phyloP scores from a whole-genome alignment of 768 basidiomycete species.

The Gymnopilus dilepis region DNA sequence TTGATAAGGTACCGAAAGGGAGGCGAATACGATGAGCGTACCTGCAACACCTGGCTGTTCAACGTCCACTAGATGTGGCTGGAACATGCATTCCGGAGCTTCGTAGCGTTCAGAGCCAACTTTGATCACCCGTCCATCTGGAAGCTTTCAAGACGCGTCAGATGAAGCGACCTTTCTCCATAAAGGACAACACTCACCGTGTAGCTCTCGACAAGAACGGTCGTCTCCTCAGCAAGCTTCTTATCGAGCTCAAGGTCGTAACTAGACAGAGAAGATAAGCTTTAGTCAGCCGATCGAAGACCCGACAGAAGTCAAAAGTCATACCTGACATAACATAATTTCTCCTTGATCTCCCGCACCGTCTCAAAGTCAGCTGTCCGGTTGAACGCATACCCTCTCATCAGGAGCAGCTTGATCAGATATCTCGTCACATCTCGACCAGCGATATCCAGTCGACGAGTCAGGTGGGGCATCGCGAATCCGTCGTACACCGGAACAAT shows the following conservation, averaged over 20 bases:
- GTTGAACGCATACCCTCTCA: constrained; percentile 99
- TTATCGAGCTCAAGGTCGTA: constrained; percentile 98
- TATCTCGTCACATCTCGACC: constrained; percentile 98
- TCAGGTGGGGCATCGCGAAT: constrained; percentile 93
- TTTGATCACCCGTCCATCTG: constrained; percentile 95
- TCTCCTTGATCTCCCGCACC: constrained; percentile 98
- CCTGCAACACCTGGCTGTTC: constrained; percentile 97
- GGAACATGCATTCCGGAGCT: constrained; percentile 99
- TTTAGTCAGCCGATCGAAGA: neutral
- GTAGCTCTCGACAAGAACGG: constrained; percentile 94
- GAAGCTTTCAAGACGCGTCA: constrained; percentile 58
- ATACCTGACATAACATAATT: constrained; percentile 95
- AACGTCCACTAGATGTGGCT: constrained; percentile 95
- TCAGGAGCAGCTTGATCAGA: constrained; percentile 97
- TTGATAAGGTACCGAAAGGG: neutral
- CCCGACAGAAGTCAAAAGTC: neutral
- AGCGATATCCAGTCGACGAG: constrained; percentile 93
- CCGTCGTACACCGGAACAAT: constrained; percentile 99
- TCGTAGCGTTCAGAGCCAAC: constrained; percentile 98
- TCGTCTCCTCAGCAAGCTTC: constrained; percentile 93
- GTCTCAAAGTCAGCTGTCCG: constrained; percentile 99
- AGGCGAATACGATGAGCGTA: constrained; percentile 30
- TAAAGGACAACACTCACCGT: constrained; percentile 59
- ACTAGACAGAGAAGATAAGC: constrained; percentile 48
- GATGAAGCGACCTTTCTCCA: neutral